Evolutionary conservation across 2,329 filamentous ascomycete species (phyloP), one percentile per base, ranked within the genome.

Genomic region (Xylaria sp.): DNA sequence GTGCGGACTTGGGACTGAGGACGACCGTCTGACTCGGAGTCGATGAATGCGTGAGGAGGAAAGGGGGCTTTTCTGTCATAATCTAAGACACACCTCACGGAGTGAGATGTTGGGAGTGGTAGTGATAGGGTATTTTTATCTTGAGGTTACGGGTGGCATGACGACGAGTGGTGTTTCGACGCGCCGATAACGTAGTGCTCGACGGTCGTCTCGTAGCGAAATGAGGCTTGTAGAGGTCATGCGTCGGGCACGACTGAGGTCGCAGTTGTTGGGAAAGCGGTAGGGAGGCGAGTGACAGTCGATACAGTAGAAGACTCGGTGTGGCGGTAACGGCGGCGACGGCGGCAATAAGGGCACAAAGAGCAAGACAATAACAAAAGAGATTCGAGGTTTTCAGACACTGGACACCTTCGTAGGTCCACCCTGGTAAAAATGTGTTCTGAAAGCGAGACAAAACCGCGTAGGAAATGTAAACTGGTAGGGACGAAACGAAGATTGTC

Each of bases 31-130:
- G 86, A 84, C 84, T 87, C 78, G 86, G 83, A 83, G 83, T 82
- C 83, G 84, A 84, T 80, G 84, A 81, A 81, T 85, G 87, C 81
- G 86, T 86, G 77, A 84, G 84, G 81, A 86, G 82, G 79, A 84
- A 79, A 75, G 81, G 81, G 73, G 82, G 81, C 79, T 84, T 88
- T 81, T 90, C 88, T 82, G 86, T 89, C 88, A 90, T 90, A 88
- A 85, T 90, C 84, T 85, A 83, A 74, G 73, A 80, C 74, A 76
- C 79, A 80, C 82, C 84, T 84, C 84, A 80, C 80, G 77, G 79
- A 80, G 76, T 76, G 74, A 75, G 71, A 74, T 78, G 73, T 75
- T 63, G 69, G 69, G 59, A 54, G 70, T 72, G 71, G 70, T 74
- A 66, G 68, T 72, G 57, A 67, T 68, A 66, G 60, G 65, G 73